Conservation (phyloP, 2,329 filamentous ascomycete species). For the Calonectria hongkongensis region DNA sequence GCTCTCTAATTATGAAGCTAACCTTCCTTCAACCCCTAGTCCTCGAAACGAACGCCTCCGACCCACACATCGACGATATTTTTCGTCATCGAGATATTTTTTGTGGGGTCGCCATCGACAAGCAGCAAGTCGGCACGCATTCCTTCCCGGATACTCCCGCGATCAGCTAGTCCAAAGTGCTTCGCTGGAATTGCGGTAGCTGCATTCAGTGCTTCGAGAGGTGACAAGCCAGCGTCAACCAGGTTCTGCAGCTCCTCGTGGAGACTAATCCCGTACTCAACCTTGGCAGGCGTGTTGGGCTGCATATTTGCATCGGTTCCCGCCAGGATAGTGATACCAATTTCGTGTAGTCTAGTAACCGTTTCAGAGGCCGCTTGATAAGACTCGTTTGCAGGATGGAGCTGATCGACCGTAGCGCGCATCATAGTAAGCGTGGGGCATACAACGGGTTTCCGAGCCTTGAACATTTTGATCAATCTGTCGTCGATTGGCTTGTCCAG, state of each 20-base stretch:
- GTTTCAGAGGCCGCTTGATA: constrained; percentile 24
- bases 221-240: constrained; percentile 15
- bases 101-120: constrained; percentile 32
- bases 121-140: constrained; percentile 34
- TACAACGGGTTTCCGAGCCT: constrained; percentile 16
- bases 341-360: constrained; percentile 18
- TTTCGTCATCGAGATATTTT: constrained; percentile 16
- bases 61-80: constrained; percentile 23
- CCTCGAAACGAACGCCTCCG: constrained; percentile 8
- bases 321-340: constrained; percentile 9
- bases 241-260: constrained; percentile 25
- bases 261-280: constrained; percentile 19
- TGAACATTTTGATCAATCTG: constrained; percentile 33
- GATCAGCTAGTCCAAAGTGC: constrained; percentile 28
- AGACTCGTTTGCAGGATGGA: constrained; percentile 27
- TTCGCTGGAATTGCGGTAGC: constrained; percentile 19
- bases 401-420: constrained; percentile 27
- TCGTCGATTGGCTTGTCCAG: constrained; percentile 27
- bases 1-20: no score
- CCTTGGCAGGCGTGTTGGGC: constrained; percentile 14
- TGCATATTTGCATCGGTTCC: constrained; percentile 29
- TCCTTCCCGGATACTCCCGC: constrained; percentile 27
- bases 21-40: neutral
- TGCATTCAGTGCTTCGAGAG: constrained; percentile 15
- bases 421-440: constrained; percentile 37